A percentile compares a stretch with the other conserved stretches of the same genome.
Evolutionary conservation across 2,329 filamentous ascomycete species (phyloP).

Genomic region (Microcyclosporella mali): DNA sequence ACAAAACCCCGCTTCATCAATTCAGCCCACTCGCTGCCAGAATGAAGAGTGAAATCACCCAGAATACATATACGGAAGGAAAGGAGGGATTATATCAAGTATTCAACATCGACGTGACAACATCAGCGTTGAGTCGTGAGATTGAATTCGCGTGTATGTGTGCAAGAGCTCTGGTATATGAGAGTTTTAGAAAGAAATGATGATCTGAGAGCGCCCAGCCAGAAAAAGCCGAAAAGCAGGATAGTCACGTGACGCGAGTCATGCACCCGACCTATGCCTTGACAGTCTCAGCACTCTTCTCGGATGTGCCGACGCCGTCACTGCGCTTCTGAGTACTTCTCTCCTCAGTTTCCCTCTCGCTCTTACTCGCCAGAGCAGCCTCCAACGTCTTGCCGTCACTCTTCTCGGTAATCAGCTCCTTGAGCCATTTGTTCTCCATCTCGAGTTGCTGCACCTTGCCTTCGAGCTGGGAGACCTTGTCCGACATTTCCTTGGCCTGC

Average conservation of each 20-base stretch:
- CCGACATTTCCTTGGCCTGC: slow-evolving; percentile 46
- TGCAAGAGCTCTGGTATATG: too few relatives aligned
- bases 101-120: too few relatives aligned
- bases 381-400: slow-evolving; percentile 30
- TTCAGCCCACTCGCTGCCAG: too few relatives aligned
- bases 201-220: too few relatives aligned
- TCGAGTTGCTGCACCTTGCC: slow-evolving; percentile 45
- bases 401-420: slow-evolving; percentile 48
- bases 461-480: slow-evolving; percentile 42
- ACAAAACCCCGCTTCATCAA: too few relatives aligned
- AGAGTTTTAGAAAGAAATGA: too few relatives aligned
- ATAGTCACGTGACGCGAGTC: not conserved
- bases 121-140: too few relatives aligned
- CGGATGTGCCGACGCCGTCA: slow-evolving; percentile 29
- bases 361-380: slow-evolving; percentile 17
- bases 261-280: slow-evolving; percentile 1
- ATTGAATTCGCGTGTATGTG: too few relatives aligned
- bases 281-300: slow-evolving; percentile 2
- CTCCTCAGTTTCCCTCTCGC: slow-evolving; percentile 22
- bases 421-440: slow-evolving; percentile 50
- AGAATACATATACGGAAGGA: too few relatives aligned
- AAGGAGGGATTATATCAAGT: too few relatives aligned
- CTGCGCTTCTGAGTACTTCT: slow-evolving; percentile 26
- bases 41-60: too few relatives aligned
- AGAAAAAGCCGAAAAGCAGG: too few relatives aligned